Evolutionary conservation across 805 yeast genomes (phyloP), one percentile per base, ranked within the genome.

Genomic region (Kluyveromyces lactis): DNA sequence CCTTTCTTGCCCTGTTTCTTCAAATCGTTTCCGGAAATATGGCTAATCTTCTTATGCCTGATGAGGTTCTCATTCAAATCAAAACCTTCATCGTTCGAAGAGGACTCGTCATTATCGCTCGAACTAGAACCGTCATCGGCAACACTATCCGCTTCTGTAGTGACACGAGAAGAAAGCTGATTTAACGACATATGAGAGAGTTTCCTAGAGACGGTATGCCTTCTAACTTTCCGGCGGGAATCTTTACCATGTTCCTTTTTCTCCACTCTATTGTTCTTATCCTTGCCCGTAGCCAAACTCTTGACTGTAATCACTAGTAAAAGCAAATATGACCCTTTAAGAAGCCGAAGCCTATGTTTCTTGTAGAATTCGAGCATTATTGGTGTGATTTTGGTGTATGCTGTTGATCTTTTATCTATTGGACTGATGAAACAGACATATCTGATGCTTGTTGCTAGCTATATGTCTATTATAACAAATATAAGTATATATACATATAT

Each of bases 241-340:
- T 30, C 44, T 15, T 44, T 34, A 6, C 41, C 39, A 4, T 36
- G 40, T 7, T 38, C 34, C 9, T 36, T 42, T 16, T 45, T 44
- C 3, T 40, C 46, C 5, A 36, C 42, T 10, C 44, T 39, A 4
- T 48, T 43, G 15, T 50, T 41, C 5, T 26, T 34, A n/a, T 34
- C 37, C 29, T 34, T 34, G 13, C 37, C 37, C 3, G 44, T 26
- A 16, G 48, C 45, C 13, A 42, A 33, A 17, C 49, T 48, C 28
- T 40, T 31, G 17, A 55, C 39, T 26, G 60, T 55, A 1, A 51
- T 40, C 28, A 54, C 44, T 8, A 60, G 39, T 21, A 53, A 40
- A 29, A 56, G 29, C 11, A 61, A 40, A 41, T 57, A 58, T 2
- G 63, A 57, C 2, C 52, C 42, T 35, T 56, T 46, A 18, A 58